Evolutionary conservation across 768 basidiomycete species (phyloP), one percentile per base, ranked within the genome.

Genomic region (Suillus alpinus): DNA sequence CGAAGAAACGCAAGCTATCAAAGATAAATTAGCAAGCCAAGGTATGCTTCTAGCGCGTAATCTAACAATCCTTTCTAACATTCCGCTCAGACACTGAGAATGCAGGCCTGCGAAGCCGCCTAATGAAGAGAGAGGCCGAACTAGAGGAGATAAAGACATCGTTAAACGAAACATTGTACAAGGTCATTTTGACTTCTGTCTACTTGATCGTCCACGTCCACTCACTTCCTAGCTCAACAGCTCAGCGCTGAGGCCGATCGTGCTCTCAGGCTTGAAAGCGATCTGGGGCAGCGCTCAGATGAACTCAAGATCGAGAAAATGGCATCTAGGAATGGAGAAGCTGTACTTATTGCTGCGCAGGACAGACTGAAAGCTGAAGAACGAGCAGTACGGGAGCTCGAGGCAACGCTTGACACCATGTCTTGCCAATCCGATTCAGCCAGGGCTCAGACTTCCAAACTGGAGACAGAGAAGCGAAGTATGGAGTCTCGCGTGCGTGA

Each of bases 401-500:
- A 89, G 62, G 74, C 80, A 36, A 81, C 78, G 44, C 75, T 90
- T 18, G 83, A 86, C 55, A 76, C 78, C 10, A 63, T 87, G 44
- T 85, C 86, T 3, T 75, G 78, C 56, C 77, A 79, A n/a, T 84
- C 84, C 2, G 78, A 84, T 62, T 71, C 77, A 10, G 77, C 81
- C 32, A 75, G 73, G 41, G 60, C 75, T 43, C 79, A 77, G 36
- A 71, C 74, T 12, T 67, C 67, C n/a, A 82, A 81, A 60, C 70
- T 87, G 32, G 80, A 85, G 68, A 78, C 77, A 57, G 88, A 89
- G 60, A 89, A 89, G 63, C 62, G 69, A 37, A 77, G 72, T 7
- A 79, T 88, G 13, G 85, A 88, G 61, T 73, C 75, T 31, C 82
- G 86, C 16, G 77, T 89, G 36, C 81, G 79, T 44, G 86, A 89